These are phyloP conservation scores for Anthostomella pinea DNA, from an alignment of 2,329 filamentous ascomycete species.

Conservation along the genomic window DNA sequence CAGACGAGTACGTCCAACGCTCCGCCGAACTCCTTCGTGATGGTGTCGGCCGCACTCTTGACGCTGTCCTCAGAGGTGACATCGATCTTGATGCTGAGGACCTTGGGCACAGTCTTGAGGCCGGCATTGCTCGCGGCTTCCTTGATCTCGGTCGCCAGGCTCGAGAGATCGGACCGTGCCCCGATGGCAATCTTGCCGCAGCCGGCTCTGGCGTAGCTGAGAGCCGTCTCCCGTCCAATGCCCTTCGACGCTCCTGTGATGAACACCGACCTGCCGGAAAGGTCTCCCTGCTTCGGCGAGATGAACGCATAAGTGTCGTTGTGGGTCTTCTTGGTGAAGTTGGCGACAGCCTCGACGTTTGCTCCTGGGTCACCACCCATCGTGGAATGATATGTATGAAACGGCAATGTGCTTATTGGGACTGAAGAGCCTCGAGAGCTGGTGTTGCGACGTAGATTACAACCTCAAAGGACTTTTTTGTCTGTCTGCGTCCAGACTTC, in stretches of 20 bases:
- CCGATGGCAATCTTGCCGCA: slow-evolving; percentile 47
- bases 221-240: slow-evolving; percentile 46
- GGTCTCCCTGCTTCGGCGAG: slow-evolving; percentile 19
- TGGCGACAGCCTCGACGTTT: slow-evolving; percentile 5
- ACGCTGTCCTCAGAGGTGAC: slow-evolving; percentile 34
- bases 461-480: too few species aligned
- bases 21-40: slow-evolving; percentile 23
- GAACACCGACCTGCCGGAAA: slow-evolving; percentile 35
- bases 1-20: slow-evolving; percentile 38
- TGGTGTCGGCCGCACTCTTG: slow-evolving; percentile 29
- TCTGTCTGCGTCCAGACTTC: too few species aligned
- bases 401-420: slow-evolving; percentile 1
- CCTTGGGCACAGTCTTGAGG: slow-evolving; percentile 23
- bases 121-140: slow-evolving; percentile 30
- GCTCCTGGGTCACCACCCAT: slow-evolving; percentile 8
- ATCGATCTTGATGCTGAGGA: slow-evolving; percentile 33
- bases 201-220: slow-evolving; percentile 49
- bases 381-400: slow-evolving; percentile 1
- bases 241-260: slow-evolving; percentile 50
- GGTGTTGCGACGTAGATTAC: too few species aligned
- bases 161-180: slow-evolving; percentile 47
- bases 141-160: slow-evolving; percentile 37
- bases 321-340: slow-evolving; percentile 19
- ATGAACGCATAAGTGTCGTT: slow-evolving; percentile 34
- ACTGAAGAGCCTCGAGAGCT: too few species aligned